Conservation (phyloP, 345 rosid genomes). For the Clarkia xantiana region DNA sequence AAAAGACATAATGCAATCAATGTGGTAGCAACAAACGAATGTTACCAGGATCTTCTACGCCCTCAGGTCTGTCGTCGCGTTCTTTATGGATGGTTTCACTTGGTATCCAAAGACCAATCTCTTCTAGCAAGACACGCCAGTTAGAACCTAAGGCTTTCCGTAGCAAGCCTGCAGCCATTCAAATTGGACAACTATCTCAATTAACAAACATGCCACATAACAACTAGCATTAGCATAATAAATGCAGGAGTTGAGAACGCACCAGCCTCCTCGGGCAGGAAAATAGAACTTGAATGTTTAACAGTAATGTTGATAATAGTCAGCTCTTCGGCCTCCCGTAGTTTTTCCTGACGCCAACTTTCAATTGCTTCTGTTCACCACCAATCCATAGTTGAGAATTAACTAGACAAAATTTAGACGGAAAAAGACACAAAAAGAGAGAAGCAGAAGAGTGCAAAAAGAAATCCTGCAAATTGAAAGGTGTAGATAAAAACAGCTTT, state of each 20-base stretch:
- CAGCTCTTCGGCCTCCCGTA: constrained; percentile 46
- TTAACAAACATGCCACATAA: neutral
- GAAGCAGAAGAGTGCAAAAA: neutral
- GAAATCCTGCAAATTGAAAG: neutral
- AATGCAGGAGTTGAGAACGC: constrained; percentile 1
- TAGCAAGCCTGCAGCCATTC: constrained; percentile 36
- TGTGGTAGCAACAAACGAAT: too few relatives aligned
- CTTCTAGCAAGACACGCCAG: constrained; percentile 71
- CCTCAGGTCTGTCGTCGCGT: constrained; percentile 82
- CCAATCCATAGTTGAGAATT: neutral
- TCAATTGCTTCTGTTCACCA: constrained; percentile 64
- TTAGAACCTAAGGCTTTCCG: constrained; percentile 61
- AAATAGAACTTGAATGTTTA: constrained; percentile 23
- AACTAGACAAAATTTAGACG: neutral
- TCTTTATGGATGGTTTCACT: constrained; percentile 43
- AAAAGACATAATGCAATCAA: too few relatives aligned
- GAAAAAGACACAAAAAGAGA: neutral
- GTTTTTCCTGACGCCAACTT: constrained; percentile 76
- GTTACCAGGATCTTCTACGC: constrained; percentile 61
- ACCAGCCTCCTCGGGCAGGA: constrained; percentile 68
- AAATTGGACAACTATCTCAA: neutral
- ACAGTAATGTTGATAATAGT: constrained; percentile 24
- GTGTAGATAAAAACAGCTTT: too few relatives aligned
- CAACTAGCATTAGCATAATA: neutral
- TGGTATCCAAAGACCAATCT: constrained; percentile 87